Evolutionary conservation across 352 stramenopile species (phyloP).

Genomic region (Plasmopara muralis): DNA sequence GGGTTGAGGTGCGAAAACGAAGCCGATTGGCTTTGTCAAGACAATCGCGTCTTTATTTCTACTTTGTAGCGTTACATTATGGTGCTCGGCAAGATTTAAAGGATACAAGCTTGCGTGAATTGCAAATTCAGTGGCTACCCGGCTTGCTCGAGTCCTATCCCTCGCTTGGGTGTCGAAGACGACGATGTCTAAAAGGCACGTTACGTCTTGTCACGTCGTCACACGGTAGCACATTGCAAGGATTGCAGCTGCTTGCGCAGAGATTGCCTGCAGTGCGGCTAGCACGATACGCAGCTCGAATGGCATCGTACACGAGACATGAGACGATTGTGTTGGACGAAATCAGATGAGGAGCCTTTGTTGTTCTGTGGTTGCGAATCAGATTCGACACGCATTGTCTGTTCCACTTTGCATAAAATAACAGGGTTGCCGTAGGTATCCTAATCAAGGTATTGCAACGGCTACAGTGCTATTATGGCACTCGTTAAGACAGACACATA

Average conservation of each 20-base stretch:
- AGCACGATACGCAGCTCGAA: conserved; percentile 38
- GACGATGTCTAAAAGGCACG: conserved; percentile 42
- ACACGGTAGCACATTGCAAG: conserved; percentile 19
- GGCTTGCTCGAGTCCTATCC: conserved; percentile 41
- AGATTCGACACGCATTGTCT: no score
- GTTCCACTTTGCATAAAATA: no score
- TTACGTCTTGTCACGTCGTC: conserved; percentile 28
- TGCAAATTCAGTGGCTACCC: conserved; percentile 46
- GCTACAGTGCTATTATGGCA: background rate
- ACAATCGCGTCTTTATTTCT: conserved; percentile 26
- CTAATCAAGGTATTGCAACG: no score
- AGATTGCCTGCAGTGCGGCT: conserved; percentile 26
- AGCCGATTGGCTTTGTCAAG: conserved; percentile 7
- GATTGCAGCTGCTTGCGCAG: conserved; percentile 42
- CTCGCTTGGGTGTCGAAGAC: conserved; percentile 29
- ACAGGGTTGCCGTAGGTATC: no score
- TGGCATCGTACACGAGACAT: conserved; percentile 40
- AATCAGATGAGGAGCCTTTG: conserved; percentile 10
- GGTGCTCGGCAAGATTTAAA: conserved; percentile 14
- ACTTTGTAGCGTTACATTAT: conserved; percentile 27
- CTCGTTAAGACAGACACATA: background rate
- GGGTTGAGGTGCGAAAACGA: conserved; percentile 22
- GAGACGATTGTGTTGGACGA: conserved; percentile 8
- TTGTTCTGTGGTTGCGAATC: no score
- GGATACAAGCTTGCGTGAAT: conserved; percentile 2